These are phyloP conservation scores for Keqinozyma sinolaborantium DNA, from an alignment of 1,139 yeast genomes.

Conservation along the genomic window DNA sequence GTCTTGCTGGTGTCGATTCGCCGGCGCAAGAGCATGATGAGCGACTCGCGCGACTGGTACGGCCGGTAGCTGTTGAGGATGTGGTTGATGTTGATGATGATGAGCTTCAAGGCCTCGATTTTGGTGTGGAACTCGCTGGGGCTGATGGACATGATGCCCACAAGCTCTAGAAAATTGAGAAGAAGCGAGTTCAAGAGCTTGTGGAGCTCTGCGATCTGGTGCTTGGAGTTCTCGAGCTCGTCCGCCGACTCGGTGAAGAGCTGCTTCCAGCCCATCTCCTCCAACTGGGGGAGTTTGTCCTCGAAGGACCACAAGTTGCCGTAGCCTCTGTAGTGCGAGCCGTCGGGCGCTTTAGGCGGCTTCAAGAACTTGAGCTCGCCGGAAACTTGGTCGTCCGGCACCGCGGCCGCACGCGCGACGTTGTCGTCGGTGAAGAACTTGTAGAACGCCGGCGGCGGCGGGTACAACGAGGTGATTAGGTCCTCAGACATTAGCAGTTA, in stretches of 20 bases:
- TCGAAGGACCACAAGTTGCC: slow-evolving; percentile 81
- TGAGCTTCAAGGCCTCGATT: slow-evolving; percentile 66
- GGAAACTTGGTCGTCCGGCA: slow-evolving; percentile 17
- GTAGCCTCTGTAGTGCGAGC: slow-evolving; percentile 67
- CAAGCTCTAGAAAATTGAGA: slow-evolving; percentile 67
- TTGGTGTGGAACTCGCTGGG: slow-evolving; percentile 65
- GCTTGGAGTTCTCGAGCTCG: slow-evolving; percentile 44
- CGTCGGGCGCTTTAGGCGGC: slow-evolving; percentile 66
- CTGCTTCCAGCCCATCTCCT: slow-evolving; percentile 66
- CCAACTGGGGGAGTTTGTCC: slow-evolving; percentile 65
- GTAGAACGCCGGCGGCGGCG: slow-evolving; percentile 82
- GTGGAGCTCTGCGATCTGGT: slow-evolving; percentile 64
- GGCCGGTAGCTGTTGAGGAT: slow-evolving; percentile 82
- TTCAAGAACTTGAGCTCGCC: slow-evolving; percentile 50
- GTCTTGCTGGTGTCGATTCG: slow-evolving; percentile 52
- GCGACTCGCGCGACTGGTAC: slow-evolving; percentile 81
- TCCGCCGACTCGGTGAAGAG: slow-evolving; percentile 47
- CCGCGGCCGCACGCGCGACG: slow-evolving; percentile 27
- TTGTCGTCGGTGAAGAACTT: slow-evolving; percentile 67
- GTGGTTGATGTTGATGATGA: slow-evolving; percentile 83
- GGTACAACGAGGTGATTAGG: slow-evolving; percentile 65
- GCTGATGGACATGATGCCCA: slow-evolving; percentile 66
- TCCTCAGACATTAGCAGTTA: slow-evolving; percentile 24
- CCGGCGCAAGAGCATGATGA: slow-evolving; percentile 65
- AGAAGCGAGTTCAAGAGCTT: slow-evolving; percentile 66